These are phyloP conservation scores for Malassezia restricta DNA, from an alignment of 1,284 basidiomycete species.

Conservation along the genomic window DNA sequence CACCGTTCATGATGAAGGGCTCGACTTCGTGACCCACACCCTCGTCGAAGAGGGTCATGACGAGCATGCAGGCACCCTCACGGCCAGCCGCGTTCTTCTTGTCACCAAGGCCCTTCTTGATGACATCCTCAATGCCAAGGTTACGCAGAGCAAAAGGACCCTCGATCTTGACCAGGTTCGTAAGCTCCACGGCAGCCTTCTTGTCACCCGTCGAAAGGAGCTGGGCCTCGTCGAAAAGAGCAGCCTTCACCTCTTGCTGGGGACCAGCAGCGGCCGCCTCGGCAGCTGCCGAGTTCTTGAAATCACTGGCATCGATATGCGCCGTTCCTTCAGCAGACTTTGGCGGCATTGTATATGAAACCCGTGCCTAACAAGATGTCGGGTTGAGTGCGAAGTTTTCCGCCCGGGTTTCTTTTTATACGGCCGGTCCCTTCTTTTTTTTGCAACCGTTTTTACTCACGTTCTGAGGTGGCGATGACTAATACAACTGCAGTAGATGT, in stretches of 20 bases:
- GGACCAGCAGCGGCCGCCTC: constrained; percentile 37
- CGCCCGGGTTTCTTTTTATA: constrained; percentile 10
- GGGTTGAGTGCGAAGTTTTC: constrained; percentile 2
- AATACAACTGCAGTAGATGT: constrained; percentile 1
- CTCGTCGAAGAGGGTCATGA: constrained; percentile 60
- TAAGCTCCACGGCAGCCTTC: constrained; percentile 47
- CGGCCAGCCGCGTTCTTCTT: constrained; percentile 60
- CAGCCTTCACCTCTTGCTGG: constrained; percentile 45
- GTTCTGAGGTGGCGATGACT: constrained; percentile 12
- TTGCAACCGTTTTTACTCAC: constrained; percentile 7
- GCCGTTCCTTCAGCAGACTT: constrained; percentile 33
- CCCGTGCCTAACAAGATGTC: not conserved
- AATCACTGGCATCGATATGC: constrained; percentile 35
- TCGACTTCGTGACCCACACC: constrained; percentile 75
- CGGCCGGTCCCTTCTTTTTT: constrained; percentile 9
- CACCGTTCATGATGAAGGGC: constrained; percentile 73
- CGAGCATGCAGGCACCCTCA: constrained; percentile 58
- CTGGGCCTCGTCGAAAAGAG: constrained; percentile 46
- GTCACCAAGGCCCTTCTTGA: constrained; percentile 58
- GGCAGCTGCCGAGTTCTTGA: constrained; percentile 40
- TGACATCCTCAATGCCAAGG: constrained; percentile 65
- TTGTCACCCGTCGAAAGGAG: constrained; percentile 47
- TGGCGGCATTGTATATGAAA: constrained; percentile 5
- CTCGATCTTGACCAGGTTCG: constrained; percentile 52
- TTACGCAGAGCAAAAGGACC: constrained; percentile 69